Evolutionary conservation across 495 filamentous ascomycete species (phyloP), one percentile per base, ranked within the genome.

Genomic region (Xylaria grammica): DNA sequence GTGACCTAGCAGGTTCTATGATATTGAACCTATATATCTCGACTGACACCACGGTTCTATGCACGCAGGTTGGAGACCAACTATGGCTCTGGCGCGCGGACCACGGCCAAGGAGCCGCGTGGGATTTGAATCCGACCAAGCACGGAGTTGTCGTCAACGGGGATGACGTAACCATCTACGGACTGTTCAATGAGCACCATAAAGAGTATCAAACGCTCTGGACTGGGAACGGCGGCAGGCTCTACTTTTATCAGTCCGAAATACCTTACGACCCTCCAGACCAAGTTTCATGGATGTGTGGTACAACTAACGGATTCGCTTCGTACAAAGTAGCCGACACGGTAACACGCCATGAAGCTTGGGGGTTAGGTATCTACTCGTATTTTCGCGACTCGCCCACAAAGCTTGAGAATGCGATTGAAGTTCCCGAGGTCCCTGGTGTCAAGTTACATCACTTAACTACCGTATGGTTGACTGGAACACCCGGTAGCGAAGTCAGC

Each of bases 171-270:
- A 72, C 65, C 6, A 70, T 74, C 46, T 74, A 74, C 29, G 72
- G 72, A 2, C 53, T 74, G 11, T 74, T 74, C 62, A 74, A 74
- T 50, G 72, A 74, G 51, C 72, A 74, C 38, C 72, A 74, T 22
- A 63, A 70, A 44, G 70, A 72, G 22, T 66, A 72, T 45, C 72
- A 74, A 42, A 74, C 72, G 10, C 64, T 74, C 50, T 74, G 72
- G 72, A 74, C 67, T 34, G 72, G 72, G n/a, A 67, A 74, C 27
- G 65, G 66, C 38, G 72, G 72, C 26, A 68, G 70, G 4, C 30
- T 74, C 9, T 74, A 74, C 54, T 72, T 74, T 60, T 74, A 74
- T 50, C 72, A 74, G 58, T 74, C 72, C 30, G 72, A 74, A 29
- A 66, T 74, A 29, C 72, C 72, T 4, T 74, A 74, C 45, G 72